Evolutionary conservation across 495 filamentous ascomycete species (phyloP).

Genomic region (Patellaria atrata): DNA sequence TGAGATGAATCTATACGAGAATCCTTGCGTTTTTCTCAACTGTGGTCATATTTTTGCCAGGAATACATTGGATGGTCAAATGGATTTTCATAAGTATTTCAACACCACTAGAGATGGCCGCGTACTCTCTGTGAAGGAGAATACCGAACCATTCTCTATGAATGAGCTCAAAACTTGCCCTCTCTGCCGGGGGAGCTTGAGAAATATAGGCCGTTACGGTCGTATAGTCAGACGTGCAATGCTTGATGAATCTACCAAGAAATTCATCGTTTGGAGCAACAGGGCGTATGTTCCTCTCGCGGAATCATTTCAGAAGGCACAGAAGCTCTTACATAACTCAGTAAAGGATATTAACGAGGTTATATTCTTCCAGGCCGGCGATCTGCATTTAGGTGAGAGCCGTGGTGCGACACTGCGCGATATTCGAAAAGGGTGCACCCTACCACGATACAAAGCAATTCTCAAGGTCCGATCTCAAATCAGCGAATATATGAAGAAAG

Average conservation of each 20-base stretch:
- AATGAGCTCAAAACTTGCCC: slow-evolving; percentile 45
- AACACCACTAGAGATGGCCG: slow-evolving; percentile 31
- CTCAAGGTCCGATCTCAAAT: slow-evolving; percentile 30
- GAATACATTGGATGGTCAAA: slow-evolving; percentile 48
- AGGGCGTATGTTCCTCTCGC: slow-evolving; percentile 35
- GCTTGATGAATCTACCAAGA: slow-evolving; percentile 55
- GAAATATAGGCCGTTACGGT: slow-evolving; percentile 50
- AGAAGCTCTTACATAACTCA: background rate
- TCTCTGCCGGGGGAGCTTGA: slow-evolving; percentile 46
- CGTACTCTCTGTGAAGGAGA: slow-evolving; percentile 30
- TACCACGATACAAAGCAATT: slow-evolving; percentile 28
- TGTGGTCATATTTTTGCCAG: slow-evolving; percentile 56
- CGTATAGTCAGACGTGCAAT: slow-evolving; percentile 47
- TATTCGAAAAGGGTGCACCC: background rate
- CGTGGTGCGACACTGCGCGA: background rate
- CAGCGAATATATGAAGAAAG: slow-evolving; percentile 30
- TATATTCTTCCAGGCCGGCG: background rate
- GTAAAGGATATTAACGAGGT: background rate
- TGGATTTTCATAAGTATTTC: slow-evolving; percentile 49
- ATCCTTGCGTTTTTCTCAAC: slow-evolving; percentile 46
- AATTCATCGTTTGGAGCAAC: slow-evolving; percentile 43
- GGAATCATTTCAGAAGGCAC: slow-evolving; percentile 14
- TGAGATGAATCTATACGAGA: slow-evolving; percentile 41
- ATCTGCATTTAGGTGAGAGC: background rate
- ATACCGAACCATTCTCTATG: slow-evolving; percentile 37